Evolutionary conservation across 306 rosid species (phyloP), one percentile per base, ranked within the genome.

Genomic region (Luffa acutangula): DNA sequence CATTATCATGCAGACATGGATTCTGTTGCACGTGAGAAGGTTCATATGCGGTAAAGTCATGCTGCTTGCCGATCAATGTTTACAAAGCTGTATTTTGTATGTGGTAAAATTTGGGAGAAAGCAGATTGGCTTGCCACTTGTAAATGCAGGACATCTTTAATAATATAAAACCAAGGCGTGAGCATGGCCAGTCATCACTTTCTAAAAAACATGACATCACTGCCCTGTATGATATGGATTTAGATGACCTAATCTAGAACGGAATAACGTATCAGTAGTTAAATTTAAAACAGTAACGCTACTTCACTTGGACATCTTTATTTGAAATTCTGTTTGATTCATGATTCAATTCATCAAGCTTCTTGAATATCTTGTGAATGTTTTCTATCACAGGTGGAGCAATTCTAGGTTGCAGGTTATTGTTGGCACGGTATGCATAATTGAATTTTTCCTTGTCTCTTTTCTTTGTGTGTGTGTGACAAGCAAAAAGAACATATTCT

Each of bases 1-100:
- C 81, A 88, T 85, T 94, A 94, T 88, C 98, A 94, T 78, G 98
- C 98, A 46, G 97, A 94, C 77, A 91, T 94, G 97, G 98, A 94
- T 76, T 90, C 85, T 64, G 83, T 87, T 83, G 89, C 86, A 59
- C 93, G 97, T 71, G 92, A 89, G 83, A 88, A 89, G 80, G 93
- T 91, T 78, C 98, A 94, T 81, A 85, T 87, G 89, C 87, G 96
- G 98, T 94, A 92, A 89, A 79, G 78, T 83, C 62, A 49, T 73
- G 78, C 37, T 71, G 53, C 65, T 14, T 31, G 34, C 43, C 3
- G 9, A n/a, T 48, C 42, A 13, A 48, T 72, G 59, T 25, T 25
- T 48, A 48, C 15, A 63, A 46, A 72, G 18, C 77, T 46, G 46
- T 75, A 53, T 52, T 51, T 75, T 31, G 25, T 33, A 48, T 73